phyloP scores from a whole-genome alignment of 306 rosid species.

The Vigna angularis region DNA sequence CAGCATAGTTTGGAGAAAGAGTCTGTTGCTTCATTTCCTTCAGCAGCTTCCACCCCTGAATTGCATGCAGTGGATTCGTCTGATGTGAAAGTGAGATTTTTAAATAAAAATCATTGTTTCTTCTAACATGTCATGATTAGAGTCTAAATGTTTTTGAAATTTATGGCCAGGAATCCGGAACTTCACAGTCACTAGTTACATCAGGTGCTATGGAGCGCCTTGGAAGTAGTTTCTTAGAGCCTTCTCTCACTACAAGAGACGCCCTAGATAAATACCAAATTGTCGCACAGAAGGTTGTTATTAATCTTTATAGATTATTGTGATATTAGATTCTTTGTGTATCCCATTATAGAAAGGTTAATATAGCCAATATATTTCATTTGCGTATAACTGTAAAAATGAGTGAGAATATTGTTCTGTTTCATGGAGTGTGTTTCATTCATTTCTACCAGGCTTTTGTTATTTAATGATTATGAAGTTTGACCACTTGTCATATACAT shows the following conservation, averaged over 20 bases:
- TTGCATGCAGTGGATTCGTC: conserved; percentile 65
- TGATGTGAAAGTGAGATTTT: conserved; percentile 68
- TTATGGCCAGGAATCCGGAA: conserved; percentile 79
- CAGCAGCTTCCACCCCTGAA: conserved; percentile 76
- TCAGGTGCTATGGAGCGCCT: conserved; percentile 73
- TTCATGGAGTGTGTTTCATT: background rate
- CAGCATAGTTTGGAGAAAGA: conserved; percentile 81
- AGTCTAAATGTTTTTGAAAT: conserved; percentile 42
- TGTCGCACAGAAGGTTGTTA: conserved; percentile 85
- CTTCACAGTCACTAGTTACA: conserved; percentile 71
- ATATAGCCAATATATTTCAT: background rate
- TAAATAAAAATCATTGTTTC: background rate
- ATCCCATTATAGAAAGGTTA: background rate
- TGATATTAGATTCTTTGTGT: conserved; percentile 25
- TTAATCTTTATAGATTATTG: conserved; percentile 9
- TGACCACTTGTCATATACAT: background rate
- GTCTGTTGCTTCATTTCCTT: conserved; percentile 73
- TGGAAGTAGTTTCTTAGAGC: conserved; percentile 76
- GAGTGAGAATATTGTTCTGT: background rate
- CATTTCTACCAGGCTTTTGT: conserved; percentile 1
- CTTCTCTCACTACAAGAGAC: conserved; percentile 84
- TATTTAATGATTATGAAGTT: background rate
- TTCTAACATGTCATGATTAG: conserved; percentile 18
- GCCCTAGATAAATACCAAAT: conserved; percentile 92
- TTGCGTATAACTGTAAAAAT: background rate